Base-by-base conservation (phyloP, 1,139 yeast genomes). In the Saccharomyces hybrid region DNA sequence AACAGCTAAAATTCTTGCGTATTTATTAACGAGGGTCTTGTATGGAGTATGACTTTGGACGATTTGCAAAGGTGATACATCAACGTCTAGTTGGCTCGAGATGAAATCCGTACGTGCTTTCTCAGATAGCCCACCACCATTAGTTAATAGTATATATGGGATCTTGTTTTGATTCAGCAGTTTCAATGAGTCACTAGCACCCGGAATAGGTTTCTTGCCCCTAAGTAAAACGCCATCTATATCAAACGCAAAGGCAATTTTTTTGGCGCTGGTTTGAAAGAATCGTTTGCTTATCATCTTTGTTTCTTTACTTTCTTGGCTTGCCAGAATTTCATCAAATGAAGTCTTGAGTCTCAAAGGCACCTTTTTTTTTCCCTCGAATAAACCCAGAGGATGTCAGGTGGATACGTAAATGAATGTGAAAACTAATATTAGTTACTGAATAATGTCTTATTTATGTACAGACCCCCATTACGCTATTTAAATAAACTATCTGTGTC, bases 1-100 rank as follows among this genome's bases (percentile, higher is more conserved):
- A 21, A 90, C 85, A 1, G 88, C 90, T 60, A 91, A 71, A 7
- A 90, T 90, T 14, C 90, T 75, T 42, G 79, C 60, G 63, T 75
- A 84, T 52, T 76, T 73, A 21, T 73, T 70, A 0, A 80, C 81
- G 54, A 88, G 74, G 0, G 83, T 78, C 61, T 79, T 80, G 78
- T 87, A 84, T 0, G 98, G 99, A 0, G 98, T 91, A 71, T 93
- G 99, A 52, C 95, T 84, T 70, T 88, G 96, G 12, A 93, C 83
- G 47, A 93, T 75, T 67, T 91, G 97, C 49, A 77, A 72, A 3
- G 83, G 79, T 7, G 79, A 76, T 21, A 88, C 73, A 1, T 75
- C 71, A 4, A 82, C 71, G 4, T 75, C 77, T 38, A 88, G 69
- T 32, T 73, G 72, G n/a, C 73, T 64, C 2, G 85, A 77, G 14